Percentiles rank a stretch among this genome's conserved stretches.
Evolutionary conservation across 2,329 filamentous ascomycete species (phyloP).

Genomic region (Sphaerulina populicola): DNA sequence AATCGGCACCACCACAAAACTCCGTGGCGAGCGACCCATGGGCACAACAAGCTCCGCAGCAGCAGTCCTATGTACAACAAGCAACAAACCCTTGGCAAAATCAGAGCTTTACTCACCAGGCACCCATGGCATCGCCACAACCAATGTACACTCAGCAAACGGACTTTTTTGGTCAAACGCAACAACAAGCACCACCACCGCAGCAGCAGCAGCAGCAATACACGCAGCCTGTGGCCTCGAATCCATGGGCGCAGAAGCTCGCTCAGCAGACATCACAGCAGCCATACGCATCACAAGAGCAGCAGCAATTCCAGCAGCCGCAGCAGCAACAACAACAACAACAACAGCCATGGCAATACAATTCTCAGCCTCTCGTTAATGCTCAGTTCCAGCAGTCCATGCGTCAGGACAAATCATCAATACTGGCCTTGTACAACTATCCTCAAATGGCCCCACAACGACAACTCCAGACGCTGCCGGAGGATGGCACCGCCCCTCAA

Average conservation of each 20-base stretch:
- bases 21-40: slow-evolving; percentile 38
- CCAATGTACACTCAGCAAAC: slow-evolving; percentile 24
- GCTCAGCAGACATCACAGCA: slow-evolving; percentile 13
- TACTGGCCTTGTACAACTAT: slow-evolving; percentile 66
- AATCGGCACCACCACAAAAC: slow-evolving; percentile 30
- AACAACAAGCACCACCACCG: slow-evolving; percentile 4
- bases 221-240: slow-evolving; percentile 12
- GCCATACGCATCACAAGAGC: slow-evolving; percentile 23
- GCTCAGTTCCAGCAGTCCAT: slow-evolving; percentile 36
- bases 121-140: slow-evolving; percentile 23
- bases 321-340: slow-evolving; percentile 32
- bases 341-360: slow-evolving; percentile 29
- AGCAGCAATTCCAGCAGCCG: slow-evolving; percentile 28
- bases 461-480: slow-evolving; percentile 31
- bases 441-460: slow-evolving; percentile 45
- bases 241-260: slow-evolving; percentile 19
- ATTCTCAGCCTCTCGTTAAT: slow-evolving; percentile 12
- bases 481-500: slow-evolving; percentile 26
- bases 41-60: slow-evolving; percentile 24
- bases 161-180: slow-evolving; percentile 24
- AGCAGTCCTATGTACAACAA: slow-evolving; percentile 12
- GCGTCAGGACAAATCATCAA: slow-evolving; percentile 61
- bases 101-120: slow-evolving; percentile 30
- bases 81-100: slow-evolving; percentile 23
- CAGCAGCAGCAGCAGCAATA: slow-evolving; percentile 14